phyloP scores from a whole-genome alignment of 176 grass and related monocot species.

The Triticum aestivum region DNA sequence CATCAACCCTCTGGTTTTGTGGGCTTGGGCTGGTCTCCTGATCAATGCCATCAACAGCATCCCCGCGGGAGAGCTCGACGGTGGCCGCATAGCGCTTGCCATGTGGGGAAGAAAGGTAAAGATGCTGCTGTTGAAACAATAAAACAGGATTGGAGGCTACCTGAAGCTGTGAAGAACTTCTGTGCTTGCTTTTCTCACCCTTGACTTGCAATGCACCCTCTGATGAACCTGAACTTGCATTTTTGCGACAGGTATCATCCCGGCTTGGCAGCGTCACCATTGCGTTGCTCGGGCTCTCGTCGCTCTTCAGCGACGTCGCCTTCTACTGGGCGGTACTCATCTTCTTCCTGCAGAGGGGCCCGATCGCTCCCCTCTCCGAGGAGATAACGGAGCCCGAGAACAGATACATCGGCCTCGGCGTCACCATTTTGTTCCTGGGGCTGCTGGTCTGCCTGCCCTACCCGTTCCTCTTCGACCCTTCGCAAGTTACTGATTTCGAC shows the following conservation, averaged over 20 bases:
- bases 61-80: constrained; percentile 89
- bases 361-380: constrained; percentile 74
- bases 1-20: constrained; percentile 89
- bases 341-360: constrained; percentile 92
- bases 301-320: constrained; percentile 71
- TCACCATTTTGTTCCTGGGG: constrained; percentile 64
- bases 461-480: constrained; percentile 76
- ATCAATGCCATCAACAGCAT: constrained; percentile 95
- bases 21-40: constrained; percentile 92
- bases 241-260: constrained; percentile 54
- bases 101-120: constrained; percentile 96
- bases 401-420: constrained; percentile 50
- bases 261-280: constrained; percentile 56
- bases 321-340: constrained; percentile 93
- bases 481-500: constrained; percentile 52
- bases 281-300: constrained; percentile 66
- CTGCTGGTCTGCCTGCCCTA: constrained; percentile 78
- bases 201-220: not conserved
- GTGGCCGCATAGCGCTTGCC: constrained; percentile 68
- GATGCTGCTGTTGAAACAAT: not conserved
- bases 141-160: not conserved
- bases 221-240: constrained; percentile 17
- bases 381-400: constrained; percentile 83
- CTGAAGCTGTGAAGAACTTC: not conserved
- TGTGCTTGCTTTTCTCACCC: not conserved